A percentile compares a stretch with the other conserved stretches of the same genome.
These are phyloP conservation scores for Candida manassasensis DNA, from an alignment of 805 yeast species.

Conservation along the genomic window DNA sequence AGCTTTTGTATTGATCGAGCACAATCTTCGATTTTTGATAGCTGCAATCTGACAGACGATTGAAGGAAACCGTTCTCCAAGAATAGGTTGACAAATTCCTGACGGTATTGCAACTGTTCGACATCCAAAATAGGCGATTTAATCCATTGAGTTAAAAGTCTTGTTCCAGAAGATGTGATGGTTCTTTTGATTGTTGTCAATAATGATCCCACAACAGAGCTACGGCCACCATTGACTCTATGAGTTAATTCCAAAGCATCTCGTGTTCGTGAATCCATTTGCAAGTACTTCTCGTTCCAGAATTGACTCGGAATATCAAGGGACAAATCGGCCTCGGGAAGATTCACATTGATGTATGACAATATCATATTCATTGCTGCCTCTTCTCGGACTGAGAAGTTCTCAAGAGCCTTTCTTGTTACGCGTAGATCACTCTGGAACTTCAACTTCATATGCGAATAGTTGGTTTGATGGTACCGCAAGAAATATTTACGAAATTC, in stretches of 20 bases:
- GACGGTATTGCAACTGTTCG: conserved; percentile 50
- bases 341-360: conserved; percentile 64
- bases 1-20: conserved; percentile 55
- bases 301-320: conserved; percentile 65
- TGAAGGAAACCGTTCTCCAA: conserved; percentile 17
- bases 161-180: conserved; percentile 73
- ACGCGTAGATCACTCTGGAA: conserved; percentile 30
- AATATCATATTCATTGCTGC: conserved; percentile 58
- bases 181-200: conserved; percentile 69
- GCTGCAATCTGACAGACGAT: conserved; percentile 23
- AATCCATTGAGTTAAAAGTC: conserved; percentile 78
- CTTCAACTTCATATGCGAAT: conserved; percentile 27
- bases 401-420: conserved; percentile 32
- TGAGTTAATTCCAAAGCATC: conserved; percentile 73
- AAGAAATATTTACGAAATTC: conserved; percentile 58
- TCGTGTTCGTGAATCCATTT: conserved; percentile 75
- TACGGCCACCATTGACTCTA: conserved; percentile 40
- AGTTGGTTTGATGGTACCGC: conserved; percentile 42
- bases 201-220: conserved; percentile 62
- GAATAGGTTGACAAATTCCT: conserved; percentile 31
- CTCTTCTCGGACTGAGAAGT: conserved; percentile 39
- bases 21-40: conserved; percentile 52
- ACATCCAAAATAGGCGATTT: conserved; percentile 69
- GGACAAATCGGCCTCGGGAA: conserved; percentile 62
- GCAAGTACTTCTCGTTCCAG: conserved; percentile 50